Evolutionary conservation across 1,284 basidiomycete species (phyloP), one percentile per base, ranked within the genome.

Genomic region (Sporisorium scitamineum): DNA sequence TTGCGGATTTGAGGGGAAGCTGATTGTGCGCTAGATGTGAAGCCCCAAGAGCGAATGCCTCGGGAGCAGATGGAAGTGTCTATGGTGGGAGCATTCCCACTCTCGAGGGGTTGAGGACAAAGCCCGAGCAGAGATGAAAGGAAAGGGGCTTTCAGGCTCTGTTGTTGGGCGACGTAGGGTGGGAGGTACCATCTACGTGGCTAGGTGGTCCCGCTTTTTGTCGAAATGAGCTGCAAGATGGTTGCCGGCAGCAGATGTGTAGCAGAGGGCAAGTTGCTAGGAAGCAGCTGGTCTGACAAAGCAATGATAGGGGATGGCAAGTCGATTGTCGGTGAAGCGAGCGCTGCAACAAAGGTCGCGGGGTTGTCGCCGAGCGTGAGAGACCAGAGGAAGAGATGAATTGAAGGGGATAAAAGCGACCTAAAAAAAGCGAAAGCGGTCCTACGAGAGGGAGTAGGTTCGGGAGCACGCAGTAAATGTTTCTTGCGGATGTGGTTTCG

Each of bases 11-110:
- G 5, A 20, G 27, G 31, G 7, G 6, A 16, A 27, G 27, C 26
- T 8, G 9, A n/a, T 18, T 14, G 29, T n/a, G 47, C 27, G 47
- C 6, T 24, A 6, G 16, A 13, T 8, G n/a, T 14, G 16, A 16
- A 26, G 24, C 26, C 37, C 61, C 37, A 52, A 32, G 47, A 51
- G 47, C 54, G 29, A 39, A 41, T 32, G 61, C 48, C 54, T 57
- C 41, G 53, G 54, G 48, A 56, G 54, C 47, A 48, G 42, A 42
- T 20, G 16, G 22, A 52, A 22, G 18, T 26, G 48, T 56, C 41
- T 52, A 63, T 41, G 41, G 48, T n/a, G 41, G 27, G 27, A 22
- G 54, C 61, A 63, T 63, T 51, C 54, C 61, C 54, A 52, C 42
- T 22, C 42, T 22, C 41, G n/a, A 37, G 41, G 8, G 26, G 37